Conservation (phyloP, 306 rosid genomes). For the Datisca glomerata region DNA sequence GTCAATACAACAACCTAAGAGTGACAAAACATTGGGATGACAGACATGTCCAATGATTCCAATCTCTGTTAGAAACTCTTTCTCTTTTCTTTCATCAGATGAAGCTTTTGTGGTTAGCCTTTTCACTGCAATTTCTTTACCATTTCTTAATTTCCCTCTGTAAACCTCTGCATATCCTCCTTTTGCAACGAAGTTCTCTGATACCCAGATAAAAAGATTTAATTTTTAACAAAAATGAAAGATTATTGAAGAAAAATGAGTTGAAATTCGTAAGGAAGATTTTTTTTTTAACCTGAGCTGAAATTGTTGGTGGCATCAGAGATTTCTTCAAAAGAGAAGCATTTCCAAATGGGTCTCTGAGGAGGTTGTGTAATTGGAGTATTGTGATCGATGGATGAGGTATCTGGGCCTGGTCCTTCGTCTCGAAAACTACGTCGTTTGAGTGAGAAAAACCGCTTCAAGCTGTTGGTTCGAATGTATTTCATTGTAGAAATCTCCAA, state of each 20-base stretch:
- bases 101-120: slow-evolving; percentile 58
- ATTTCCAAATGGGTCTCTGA: slow-evolving; percentile 74
- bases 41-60: slow-evolving; percentile 84
- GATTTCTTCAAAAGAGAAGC: slow-evolving; percentile 66
- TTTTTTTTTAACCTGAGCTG: slow-evolving; percentile 81
- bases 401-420: slow-evolving; percentile 15
- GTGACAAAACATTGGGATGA: slow-evolving; percentile 65
- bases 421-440: slow-evolving; percentile 38
- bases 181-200: slow-evolving; percentile 80
- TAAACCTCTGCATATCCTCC: slow-evolving; percentile 95
- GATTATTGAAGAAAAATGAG: not conserved
- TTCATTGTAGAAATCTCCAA: slow-evolving; percentile 27
- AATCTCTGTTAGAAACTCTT: slow-evolving; percentile 82
- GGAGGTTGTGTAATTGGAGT: slow-evolving; percentile 2
- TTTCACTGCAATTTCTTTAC: slow-evolving; percentile 78
- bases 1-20: slow-evolving; percentile 78
- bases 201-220: slow-evolving; percentile 1
- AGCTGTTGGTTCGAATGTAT: slow-evolving; percentile 50
- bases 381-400: slow-evolving; percentile 14
- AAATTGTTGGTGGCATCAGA: slow-evolving; percentile 69
- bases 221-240: too few relatives aligned
- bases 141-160: slow-evolving; percentile 44
- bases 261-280: too few relatives aligned
- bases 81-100: slow-evolving; percentile 75
- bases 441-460: slow-evolving; percentile 73